Base-by-base conservation (phyloP, 495 filamentous ascomycete genomes). In the Trichoderma gamsii region DNA sequence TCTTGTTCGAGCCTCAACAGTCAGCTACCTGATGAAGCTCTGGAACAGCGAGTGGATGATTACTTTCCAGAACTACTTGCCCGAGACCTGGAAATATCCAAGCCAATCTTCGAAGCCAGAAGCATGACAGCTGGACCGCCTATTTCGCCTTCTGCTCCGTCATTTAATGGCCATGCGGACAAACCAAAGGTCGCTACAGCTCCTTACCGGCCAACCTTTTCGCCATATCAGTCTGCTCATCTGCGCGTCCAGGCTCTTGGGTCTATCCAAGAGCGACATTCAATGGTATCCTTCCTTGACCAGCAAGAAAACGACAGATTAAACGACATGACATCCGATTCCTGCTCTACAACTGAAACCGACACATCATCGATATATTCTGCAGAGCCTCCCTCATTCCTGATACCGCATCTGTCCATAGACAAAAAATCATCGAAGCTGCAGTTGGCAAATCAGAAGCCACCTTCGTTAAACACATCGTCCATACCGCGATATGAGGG, bases 41-140 rank as follows among this genome's bases (percentile, higher is more conserved):
- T 66, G 16, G 65, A 46, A 12, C 41, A 15, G 21, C 41, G 41
- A 18, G 65, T 76, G 63, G 75, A 72, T 63, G 74, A 71, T 70
- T 82, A 78, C 71, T 70, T 83, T 29, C 76, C 80, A 25, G 81
- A 83, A 71, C 70, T 82, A 65, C 74, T 83, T 18, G 80, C 74
- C 15, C 71, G 73, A 63, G 79, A 82, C 64, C 75, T 82, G 56
- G 76, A 79, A 69, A 52, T 67, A 12, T 81, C 80, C 43, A 68
- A 71, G 56, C 70, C 72, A 15, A 70, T 77, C 63, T 82, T 80
- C 67, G 73, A 69, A n/a, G 74, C 76, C 12, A 80, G 71, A 69
- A 76, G 73, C 52, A 75, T 82, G 73, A 79, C 80, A 12, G 77
- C 80, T 25, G 80, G 79, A 15, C 69, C 73, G 15, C 81, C 41